A percentile compares a stretch with the other conserved stretches of the same genome.
Evolutionary conservation across 306 rosid species (phyloP).

Genomic region (Amphicarpaea edgeworthii): DNA sequence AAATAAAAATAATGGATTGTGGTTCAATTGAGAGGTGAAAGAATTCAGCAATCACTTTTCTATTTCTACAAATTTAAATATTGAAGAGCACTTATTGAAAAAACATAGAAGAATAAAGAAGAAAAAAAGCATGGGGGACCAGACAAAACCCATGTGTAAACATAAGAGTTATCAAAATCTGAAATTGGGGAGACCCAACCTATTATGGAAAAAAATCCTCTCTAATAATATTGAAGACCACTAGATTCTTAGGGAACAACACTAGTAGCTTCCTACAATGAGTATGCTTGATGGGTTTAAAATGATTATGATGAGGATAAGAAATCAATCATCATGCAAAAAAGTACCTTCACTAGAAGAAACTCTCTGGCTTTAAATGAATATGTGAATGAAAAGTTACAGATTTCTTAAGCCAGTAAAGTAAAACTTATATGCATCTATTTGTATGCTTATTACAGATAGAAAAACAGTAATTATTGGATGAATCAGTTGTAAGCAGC

Average conservation of each 20-base stretch:
- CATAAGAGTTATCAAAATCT: too few species aligned
- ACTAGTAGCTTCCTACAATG: conserved; percentile 5
- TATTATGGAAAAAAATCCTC: too few species aligned
- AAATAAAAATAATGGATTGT: conserved; percentile 20
- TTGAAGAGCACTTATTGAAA: conserved; percentile 1
- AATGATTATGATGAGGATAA: too few species aligned
- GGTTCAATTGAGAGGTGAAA: not conserved
- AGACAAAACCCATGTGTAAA: too few species aligned
- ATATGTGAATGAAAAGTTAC: conserved; percentile 3
- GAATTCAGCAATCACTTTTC: conserved; percentile 11
- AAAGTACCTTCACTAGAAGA: conserved; percentile 17
- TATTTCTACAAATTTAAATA: conserved; percentile 15
- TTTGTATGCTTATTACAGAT: conserved; percentile 30
- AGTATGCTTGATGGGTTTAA: not conserved
- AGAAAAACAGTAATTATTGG: conserved; percentile 4
- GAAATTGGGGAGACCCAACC: too few species aligned
- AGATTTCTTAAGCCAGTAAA: conserved; percentile 33
- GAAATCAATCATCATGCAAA: conserved; percentile 35
- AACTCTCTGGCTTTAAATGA: conserved; percentile 9
- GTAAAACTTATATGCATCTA: conserved; percentile 31
- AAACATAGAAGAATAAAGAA: too few species aligned
- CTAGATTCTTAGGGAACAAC: conserved; percentile 33
- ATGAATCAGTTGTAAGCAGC: conserved; percentile 3
- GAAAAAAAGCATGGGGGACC: too few species aligned
- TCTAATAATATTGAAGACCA: conserved; percentile 18